Base-by-base conservation (phyloP, 129 eudicot species). In the Cynara cardunculus region DNA sequence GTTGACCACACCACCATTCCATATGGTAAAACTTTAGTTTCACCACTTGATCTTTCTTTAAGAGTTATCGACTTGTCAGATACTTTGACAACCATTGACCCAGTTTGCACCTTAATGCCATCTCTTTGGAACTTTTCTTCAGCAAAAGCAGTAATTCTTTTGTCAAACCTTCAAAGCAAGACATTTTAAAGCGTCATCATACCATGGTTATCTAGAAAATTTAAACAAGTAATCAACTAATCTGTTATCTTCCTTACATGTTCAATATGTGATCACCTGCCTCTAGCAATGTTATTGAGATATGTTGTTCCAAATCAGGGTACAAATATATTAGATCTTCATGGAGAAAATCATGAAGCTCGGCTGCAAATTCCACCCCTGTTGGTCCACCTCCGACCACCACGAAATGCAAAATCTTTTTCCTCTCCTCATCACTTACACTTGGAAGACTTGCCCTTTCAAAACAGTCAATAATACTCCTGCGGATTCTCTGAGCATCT, bases 1-100 rank as follows among this genome's bases (percentile, higher is more conserved):
- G 97, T 92, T 11, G 97, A 88, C 97, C 97, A 92, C 26, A 92
- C 98, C 72, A 89, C 92, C 98, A 93, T 90, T 74, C 98, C 98
- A 84, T 82, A 93, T 0, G 98, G 98, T 41, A 89, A 67, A 68
- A 76, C 46, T 25, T 73, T 80, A 21, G 46, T 87, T 79, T 87
- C 82, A 8, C 93, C 98, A 4, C 82, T 86, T n/a, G 88, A 28
- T 80, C 87, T 83, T 76, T 87, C 98, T 81, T 90, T 90, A 11
- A 92, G 85, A 59, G 83, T 75, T 37, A 93, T 93, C 25, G 89
- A 88, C 69, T 86, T 89, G 10, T 90, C 96, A 1, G 84, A 18
- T 4, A 93, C 94, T 62, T 90, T 90, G 9, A 80, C 81, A 41
- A 93, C 98, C 92, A 90, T 90, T 30, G 98, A 93, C 37, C 92